Percentiles rank a stretch among this genome's conserved stretches.
Conservation (phyloP, 1,284 basidiomycete species). For the Coniferiporia sulphurascens region DNA sequence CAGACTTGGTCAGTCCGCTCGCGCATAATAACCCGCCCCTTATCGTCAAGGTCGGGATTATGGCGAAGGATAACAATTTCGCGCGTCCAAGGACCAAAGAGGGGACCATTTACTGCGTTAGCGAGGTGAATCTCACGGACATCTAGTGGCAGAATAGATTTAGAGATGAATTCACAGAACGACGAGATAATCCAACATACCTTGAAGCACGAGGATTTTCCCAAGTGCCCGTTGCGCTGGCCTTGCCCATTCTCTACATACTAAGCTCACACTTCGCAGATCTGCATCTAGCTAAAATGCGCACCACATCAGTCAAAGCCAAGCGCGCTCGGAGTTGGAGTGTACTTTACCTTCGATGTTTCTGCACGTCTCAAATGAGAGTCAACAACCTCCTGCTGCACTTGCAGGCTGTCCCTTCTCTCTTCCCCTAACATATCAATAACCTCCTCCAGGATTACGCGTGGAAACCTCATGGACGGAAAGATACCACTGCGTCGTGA, state of each 20-base stretch:
- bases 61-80: constrained; percentile 12
- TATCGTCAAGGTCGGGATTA: background rate
- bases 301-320: background rate
- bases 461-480: constrained; percentile 9
- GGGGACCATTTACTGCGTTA: constrained; percentile 1
- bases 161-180: background rate
- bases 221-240: constrained; percentile 14
- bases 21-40: background rate
- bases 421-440: constrained; percentile 14
- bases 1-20: constrained; percentile 1
- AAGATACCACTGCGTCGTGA: background rate
- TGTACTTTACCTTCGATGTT: background rate
- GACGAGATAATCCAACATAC: background rate
- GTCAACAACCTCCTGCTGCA: constrained; percentile 8
- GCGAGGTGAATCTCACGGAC: constrained; percentile 6
- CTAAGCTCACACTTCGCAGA: constrained; percentile 14
- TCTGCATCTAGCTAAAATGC: constrained; percentile 9
- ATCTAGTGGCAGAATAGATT: background rate
- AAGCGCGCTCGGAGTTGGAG: background rate
- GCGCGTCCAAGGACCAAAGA: constrained; percentile 16
- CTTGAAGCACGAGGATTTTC: constrained; percentile 13
- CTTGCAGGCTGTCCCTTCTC: constrained; percentile 1
- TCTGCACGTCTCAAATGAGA: constrained; percentile 8
- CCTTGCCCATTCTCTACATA: constrained; percentile 14
- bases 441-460: constrained; percentile 12